These are phyloP conservation scores for Fusarium citri DNA, from an alignment of 2,329 filamentous ascomycete genomes.

Conservation along the genomic window DNA sequence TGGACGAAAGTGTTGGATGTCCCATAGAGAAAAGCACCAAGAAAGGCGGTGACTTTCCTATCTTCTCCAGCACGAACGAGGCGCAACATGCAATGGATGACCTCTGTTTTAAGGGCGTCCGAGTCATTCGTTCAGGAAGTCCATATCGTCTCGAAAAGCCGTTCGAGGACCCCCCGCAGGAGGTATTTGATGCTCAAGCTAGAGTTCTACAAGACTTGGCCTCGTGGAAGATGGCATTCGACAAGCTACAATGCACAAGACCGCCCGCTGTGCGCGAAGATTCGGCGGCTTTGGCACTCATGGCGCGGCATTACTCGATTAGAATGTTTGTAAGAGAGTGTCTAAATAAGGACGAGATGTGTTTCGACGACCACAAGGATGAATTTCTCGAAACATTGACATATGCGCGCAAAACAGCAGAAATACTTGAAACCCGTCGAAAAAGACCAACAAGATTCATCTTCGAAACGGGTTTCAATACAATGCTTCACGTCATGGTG, in stretches of 20 bases:
- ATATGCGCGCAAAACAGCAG: slow-evolving; percentile 37
- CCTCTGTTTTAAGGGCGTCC: slow-evolving; percentile 44
- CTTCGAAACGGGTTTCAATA: slow-evolving; percentile 56
- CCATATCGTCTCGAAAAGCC: slow-evolving; percentile 40
- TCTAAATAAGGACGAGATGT: slow-evolving; percentile 48
- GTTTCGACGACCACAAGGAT: slow-evolving; percentile 49
- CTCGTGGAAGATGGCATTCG: slow-evolving; percentile 49
- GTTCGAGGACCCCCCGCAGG: slow-evolving; percentile 15
- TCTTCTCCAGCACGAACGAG: slow-evolving; percentile 34
- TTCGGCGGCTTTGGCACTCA: slow-evolving; percentile 39
- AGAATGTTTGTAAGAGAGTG: slow-evolving; percentile 51
- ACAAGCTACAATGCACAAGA: slow-evolving; percentile 3
- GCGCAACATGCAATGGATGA: slow-evolving; percentile 49
- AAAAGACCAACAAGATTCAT: slow-evolving; percentile 48
- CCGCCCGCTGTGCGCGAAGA: slow-evolving; percentile 4
- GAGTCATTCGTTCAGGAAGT: slow-evolving; percentile 48
- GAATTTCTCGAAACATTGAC: slow-evolving; percentile 50
- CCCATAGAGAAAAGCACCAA: slow-evolving; percentile 12
- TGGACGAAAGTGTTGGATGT: slow-evolving; percentile 12
- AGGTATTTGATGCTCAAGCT: slow-evolving; percentile 41
- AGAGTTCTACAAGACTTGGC: slow-evolving; percentile 40
- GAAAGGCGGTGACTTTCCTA: not conserved
- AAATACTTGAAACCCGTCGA: not conserved
- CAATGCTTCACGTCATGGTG: slow-evolving; percentile 53
- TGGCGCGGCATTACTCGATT: slow-evolving; percentile 48